Conservation (phyloP, 2,329 filamentous ascomycete genomes). For the Penicillium decumbens region DNA sequence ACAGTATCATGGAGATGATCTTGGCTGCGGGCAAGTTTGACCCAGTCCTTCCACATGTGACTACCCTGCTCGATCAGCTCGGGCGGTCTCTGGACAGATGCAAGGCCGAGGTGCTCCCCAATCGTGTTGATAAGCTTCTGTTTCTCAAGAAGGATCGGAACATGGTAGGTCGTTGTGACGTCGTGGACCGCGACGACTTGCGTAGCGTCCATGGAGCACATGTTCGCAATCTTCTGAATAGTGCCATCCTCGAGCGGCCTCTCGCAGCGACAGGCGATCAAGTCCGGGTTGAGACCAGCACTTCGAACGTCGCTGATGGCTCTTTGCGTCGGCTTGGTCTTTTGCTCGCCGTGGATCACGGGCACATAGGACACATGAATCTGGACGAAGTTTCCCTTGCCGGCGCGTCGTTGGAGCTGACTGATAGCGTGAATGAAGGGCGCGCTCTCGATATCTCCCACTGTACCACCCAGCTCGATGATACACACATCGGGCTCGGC, state of each 20-base stretch:
- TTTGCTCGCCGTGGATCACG: conserved; percentile 69
- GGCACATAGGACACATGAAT: conserved; percentile 80
- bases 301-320: conserved; percentile 80
- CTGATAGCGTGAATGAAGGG: conserved; percentile 84
- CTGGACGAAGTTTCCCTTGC: conserved; percentile 75
- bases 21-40: conserved; percentile 62
- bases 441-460: conserved; percentile 76
- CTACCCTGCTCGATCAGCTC: conserved; percentile 59
- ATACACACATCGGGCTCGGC: conserved; percentile 89
- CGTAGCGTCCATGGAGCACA: conserved; percentile 78
- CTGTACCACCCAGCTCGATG: conserved; percentile 52
- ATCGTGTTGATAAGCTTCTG: conserved; percentile 71
- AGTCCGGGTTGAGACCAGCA: conserved; percentile 66
- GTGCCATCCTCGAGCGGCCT: conserved; percentile 66
- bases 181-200: conserved; percentile 86
- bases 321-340: conserved; percentile 95
- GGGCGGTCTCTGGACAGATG: conserved; percentile 51
- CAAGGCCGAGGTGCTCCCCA: conserved; percentile 60
- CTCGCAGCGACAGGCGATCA: conserved; percentile 93
- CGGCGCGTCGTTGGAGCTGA: conserved; percentile 68
- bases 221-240: conserved; percentile 80
- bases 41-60: conserved; percentile 75
- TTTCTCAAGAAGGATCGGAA: conserved; percentile 82
- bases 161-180: conserved; percentile 87
- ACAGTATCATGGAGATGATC: conserved; percentile 65